Evolutionary conservation across 2,329 filamentous ascomycete species (phyloP).

Genomic region (Epichloe scottii): DNA sequence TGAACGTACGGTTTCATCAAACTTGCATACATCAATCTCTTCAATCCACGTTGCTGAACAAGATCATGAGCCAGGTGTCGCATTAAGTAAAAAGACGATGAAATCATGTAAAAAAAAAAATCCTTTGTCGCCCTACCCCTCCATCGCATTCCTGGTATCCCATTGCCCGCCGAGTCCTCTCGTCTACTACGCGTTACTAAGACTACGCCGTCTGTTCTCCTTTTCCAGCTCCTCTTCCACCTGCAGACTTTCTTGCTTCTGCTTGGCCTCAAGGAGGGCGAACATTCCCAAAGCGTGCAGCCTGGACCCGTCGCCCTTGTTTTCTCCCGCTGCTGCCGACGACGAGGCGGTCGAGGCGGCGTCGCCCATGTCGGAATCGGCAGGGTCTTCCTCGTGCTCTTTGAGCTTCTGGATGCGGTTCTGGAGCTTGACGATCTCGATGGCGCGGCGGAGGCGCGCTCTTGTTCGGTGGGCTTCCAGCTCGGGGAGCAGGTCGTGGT

Average conservation of each 20-base stretch:
- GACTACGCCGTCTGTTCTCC: conserved; percentile 29
- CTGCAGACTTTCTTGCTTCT: conserved; percentile 64
- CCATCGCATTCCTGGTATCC: neutral
- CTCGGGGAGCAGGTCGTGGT: conserved; percentile 95
- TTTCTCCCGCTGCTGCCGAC: conserved; percentile 51
- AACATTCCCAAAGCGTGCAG: conserved; percentile 8
- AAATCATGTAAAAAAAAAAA: neutral
- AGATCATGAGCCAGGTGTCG: neutral
- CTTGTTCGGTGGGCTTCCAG: conserved; percentile 82
- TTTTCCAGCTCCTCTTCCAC: conserved; percentile 46
- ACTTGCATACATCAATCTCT: neutral
- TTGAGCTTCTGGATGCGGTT: conserved; percentile 93
- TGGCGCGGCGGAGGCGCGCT: conserved; percentile 80
- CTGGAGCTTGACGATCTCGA: conserved; percentile 89
- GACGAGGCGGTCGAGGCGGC: conserved; percentile 21
- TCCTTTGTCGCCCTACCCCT: neutral
- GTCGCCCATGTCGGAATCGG: conserved; percentile 61
- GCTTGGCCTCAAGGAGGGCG: conserved; percentile 32
- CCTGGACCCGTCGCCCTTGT: conserved; percentile 5
- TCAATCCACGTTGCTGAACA: no score
- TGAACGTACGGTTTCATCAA: neutral
- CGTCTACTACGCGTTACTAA: conserved; percentile 7
- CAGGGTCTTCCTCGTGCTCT: conserved; percentile 74
- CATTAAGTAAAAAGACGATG: neutral
- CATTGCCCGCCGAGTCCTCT: neutral